These are phyloP conservation scores for Penicillium sp. DNA, from an alignment of 2,329 filamentous ascomycete species.

Conservation along the genomic window DNA sequence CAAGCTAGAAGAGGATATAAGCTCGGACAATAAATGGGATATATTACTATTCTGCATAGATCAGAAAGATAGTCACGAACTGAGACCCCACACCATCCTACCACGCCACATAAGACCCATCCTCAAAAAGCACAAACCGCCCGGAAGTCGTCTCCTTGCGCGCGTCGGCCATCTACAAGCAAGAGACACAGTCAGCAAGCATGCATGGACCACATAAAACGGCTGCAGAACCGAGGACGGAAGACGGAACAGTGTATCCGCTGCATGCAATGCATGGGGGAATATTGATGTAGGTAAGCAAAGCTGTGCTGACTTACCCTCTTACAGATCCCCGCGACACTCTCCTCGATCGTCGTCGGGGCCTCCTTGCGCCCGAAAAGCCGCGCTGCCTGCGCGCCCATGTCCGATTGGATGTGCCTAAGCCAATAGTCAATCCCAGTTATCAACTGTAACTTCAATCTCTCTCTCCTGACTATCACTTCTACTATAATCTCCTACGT, in stretches of 20 bases:
- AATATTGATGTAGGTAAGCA: no score
- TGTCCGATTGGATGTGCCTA: conserved; percentile 9
- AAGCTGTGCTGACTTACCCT: neutral
- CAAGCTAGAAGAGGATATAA: no score
- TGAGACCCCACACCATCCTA: neutral
- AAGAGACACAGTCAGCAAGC: neutral
- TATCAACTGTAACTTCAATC: no score
- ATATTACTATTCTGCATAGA: no score
- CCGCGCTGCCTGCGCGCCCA: conserved; percentile 5
- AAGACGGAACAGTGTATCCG: neutral
- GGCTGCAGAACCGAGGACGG: neutral
- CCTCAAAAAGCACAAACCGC: conserved; percentile 4
- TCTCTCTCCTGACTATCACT: no score
- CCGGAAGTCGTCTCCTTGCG: neutral
- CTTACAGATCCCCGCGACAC: conserved; percentile 4
- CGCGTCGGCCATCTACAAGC: conserved; percentile 1
- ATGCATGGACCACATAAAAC: neutral
- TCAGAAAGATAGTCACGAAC: no score
- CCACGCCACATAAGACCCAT: conserved; percentile 6
- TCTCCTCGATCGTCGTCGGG: conserved; percentile 3
- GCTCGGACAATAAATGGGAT: no score
- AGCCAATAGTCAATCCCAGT: no score
- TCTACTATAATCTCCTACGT: no score
- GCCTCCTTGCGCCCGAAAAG: conserved; percentile 1
- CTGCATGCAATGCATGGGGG: no score